These are phyloP conservation scores for Termitomyces eurrhizus DNA, from an alignment of 768 basidiomycete genomes.

Conservation along the genomic window DNA sequence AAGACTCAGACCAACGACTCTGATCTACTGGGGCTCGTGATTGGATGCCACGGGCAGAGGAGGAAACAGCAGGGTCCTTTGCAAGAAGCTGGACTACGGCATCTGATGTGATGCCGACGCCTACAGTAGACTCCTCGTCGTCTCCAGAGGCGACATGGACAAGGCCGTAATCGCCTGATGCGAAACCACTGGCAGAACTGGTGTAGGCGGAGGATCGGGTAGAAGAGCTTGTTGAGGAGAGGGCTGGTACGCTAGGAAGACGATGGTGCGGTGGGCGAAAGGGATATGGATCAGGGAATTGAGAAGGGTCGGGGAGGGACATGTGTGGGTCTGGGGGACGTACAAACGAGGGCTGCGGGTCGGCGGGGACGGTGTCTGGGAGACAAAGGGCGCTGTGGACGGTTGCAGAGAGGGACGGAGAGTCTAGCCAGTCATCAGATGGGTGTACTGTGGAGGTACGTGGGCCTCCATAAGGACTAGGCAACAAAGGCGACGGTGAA, in stretches of 20 bases:
- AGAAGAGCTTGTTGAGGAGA: constrained; percentile 70
- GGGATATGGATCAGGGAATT: constrained; percentile 72
- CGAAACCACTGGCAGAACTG: constrained; percentile 59
- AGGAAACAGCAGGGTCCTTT: constrained; percentile 42
- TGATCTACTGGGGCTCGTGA: constrained; percentile 57
- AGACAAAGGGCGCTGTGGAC: not conserved
- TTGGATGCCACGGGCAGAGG: constrained; percentile 38
- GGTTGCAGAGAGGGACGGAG: constrained; percentile 8
- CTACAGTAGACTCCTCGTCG: constrained; percentile 51
- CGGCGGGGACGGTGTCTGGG: constrained; percentile 16
- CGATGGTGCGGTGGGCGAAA: constrained; percentile 49
- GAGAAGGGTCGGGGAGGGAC: constrained; percentile 57
- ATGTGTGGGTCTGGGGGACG: constrained; percentile 38
- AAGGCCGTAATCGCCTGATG: constrained; percentile 59
- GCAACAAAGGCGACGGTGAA: constrained; percentile 30
- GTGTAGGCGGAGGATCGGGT: constrained; percentile 78
- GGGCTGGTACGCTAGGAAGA: constrained; percentile 48
- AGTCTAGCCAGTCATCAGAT: constrained; percentile 23
- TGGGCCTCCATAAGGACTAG: constrained; percentile 28
- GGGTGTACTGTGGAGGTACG: constrained; percentile 36
- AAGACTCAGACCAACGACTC: constrained; percentile 70
- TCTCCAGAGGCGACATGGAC: constrained; percentile 65
- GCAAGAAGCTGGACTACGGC: constrained; percentile 59
- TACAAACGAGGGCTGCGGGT: constrained; percentile 31
- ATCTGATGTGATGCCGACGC: constrained; percentile 63